Base-by-base conservation (phyloP, 441 rosid species). In the Erodium trifolium region DNA sequence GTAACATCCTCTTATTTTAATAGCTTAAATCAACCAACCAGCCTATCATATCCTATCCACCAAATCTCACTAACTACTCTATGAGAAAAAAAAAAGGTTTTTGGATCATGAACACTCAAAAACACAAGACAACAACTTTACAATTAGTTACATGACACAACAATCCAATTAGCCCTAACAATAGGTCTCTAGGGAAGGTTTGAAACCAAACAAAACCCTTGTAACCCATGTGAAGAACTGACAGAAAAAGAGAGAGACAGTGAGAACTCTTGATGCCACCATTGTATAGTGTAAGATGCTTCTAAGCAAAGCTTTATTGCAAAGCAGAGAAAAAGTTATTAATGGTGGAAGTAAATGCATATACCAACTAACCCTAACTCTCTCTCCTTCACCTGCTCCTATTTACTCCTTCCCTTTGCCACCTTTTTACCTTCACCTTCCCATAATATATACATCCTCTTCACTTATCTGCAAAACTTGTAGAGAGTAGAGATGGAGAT, bases 281-380 rank as follows among this genome's bases (percentile, higher is more conserved):
- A 23, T 23, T 17, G 8, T n/a, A 7, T 7, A 51, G 4, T 53
- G 2, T 14, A n/a, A 51, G 59, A 13, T 51, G 59, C 16, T 51
- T 51, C 59, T 17, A 53, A n/a, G 60, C 60, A 53, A 53, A 14
- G 60, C 60, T n/a, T 53, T 53, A 53, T 53, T 53, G 45, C 45
- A 39, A 39, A 23, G 45, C 45, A 39, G 45, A 39, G 45, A 6
- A 39, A 39, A 39, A 53, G 5, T n/a, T 53, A 53, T 53, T 53
- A 53, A 53, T 14, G 17, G 18, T 17, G 5, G 8, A 53, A 53
- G 60, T 53, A 53, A 53, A 53, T 53, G 60, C 60, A 53, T 17
- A 53, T 23, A 23, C 17, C 60, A 53, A 53, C 60, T 53, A 53
- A 53, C 60, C 60, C 45, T 39, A 3, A 4, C 45, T 23, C 27